A percentile compares a stretch with the other conserved stretches of the same genome.
phyloP scores from a whole-genome alignment of 345 rosid species.

The Jatropha curcas region DNA sequence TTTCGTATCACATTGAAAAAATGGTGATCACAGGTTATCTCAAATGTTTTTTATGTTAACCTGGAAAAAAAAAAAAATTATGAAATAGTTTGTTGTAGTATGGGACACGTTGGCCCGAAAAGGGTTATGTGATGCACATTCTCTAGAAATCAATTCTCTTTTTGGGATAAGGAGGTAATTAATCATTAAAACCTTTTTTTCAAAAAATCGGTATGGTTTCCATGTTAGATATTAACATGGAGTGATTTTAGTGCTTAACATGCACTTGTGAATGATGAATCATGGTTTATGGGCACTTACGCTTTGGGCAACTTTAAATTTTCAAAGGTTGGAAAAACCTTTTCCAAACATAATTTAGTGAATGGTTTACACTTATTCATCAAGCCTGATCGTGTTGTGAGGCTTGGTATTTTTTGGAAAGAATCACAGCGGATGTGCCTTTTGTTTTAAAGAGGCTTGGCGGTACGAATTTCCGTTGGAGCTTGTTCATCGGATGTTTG shows the following conservation, averaged over 20 bases:
- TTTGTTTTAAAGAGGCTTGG: not conserved
- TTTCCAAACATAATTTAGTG: not conserved
- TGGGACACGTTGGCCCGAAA: not conserved
- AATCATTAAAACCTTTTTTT: not conserved
- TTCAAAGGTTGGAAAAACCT: not conserved
- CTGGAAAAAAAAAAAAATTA: too few relatives aligned
- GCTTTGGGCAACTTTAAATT: slow-evolving; percentile 7
- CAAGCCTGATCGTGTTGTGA: slow-evolving; percentile 14
- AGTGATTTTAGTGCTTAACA: not conserved
- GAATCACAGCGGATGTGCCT: not conserved
- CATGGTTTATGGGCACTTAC: slow-evolving; percentile 1
- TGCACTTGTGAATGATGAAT: not conserved
- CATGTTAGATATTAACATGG: not conserved
- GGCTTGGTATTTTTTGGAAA: slow-evolving; percentile 4
- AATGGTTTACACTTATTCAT: not conserved
- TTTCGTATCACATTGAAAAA: not conserved
- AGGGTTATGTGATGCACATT: not conserved
- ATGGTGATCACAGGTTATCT: slow-evolving; percentile 10
- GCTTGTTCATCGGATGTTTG: slow-evolving; percentile 11
- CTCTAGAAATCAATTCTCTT: not conserved
- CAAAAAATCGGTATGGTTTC: slow-evolving; percentile 14
- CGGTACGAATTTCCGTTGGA: not conserved
- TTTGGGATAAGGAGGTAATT: not conserved
- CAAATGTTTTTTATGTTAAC: slow-evolving; percentile 10
- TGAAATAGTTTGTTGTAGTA: not conserved